Percentiles rank a stretch among this genome's conserved stretches.
Conservation (phyloP, 208 protist species). For the Lotmaria passim region DNA sequence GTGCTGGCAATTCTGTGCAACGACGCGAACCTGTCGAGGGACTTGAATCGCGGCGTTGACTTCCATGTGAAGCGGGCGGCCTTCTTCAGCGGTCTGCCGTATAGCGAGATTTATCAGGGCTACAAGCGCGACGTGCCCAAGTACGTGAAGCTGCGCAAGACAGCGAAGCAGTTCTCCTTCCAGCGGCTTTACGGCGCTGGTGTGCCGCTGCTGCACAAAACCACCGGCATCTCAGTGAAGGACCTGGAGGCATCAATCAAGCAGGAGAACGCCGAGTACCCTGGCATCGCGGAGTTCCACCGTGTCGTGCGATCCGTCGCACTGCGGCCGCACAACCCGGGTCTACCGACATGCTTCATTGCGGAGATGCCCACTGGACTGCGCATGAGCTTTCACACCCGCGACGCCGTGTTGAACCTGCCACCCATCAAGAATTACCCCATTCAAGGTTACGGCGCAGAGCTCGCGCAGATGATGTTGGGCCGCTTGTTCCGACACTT, state of each 20-base stretch:
- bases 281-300: slow-evolving; percentile 78
- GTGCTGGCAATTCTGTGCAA: slow-evolving; percentile 80
- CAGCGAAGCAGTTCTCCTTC: slow-evolving; percentile 91
- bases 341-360: slow-evolving; percentile 80
- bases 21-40: slow-evolving; percentile 63
- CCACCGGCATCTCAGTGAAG: slow-evolving; percentile 77
- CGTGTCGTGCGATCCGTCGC: slow-evolving; percentile 70
- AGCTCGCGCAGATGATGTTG: slow-evolving; percentile 91
- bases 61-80: slow-evolving; percentile 89
- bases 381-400: slow-evolving; percentile 75
- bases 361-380: slow-evolving; percentile 84
- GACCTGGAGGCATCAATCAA: slow-evolving; percentile 75
- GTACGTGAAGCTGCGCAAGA: slow-evolving; percentile 77
- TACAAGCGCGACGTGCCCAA: slow-evolving; percentile 63
- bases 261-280: slow-evolving; percentile 78
- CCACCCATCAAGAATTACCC: slow-evolving; percentile 91
- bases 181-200: slow-evolving; percentile 90
- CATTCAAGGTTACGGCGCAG: slow-evolving; percentile 88
- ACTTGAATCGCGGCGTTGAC: slow-evolving; percentile 81
- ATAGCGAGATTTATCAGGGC: slow-evolving; percentile 80
- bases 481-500: slow-evolving; percentile 84
- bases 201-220: slow-evolving; percentile 82
- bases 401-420: slow-evolving; percentile 82
- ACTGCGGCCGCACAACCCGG: slow-evolving; percentile 80
- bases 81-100: slow-evolving; percentile 84